Evolutionary conservation across 768 basidiomycete genomes (phyloP), one percentile per base, ranked within the genome.

Genomic region (Tephrocybe sp.): DNA sequence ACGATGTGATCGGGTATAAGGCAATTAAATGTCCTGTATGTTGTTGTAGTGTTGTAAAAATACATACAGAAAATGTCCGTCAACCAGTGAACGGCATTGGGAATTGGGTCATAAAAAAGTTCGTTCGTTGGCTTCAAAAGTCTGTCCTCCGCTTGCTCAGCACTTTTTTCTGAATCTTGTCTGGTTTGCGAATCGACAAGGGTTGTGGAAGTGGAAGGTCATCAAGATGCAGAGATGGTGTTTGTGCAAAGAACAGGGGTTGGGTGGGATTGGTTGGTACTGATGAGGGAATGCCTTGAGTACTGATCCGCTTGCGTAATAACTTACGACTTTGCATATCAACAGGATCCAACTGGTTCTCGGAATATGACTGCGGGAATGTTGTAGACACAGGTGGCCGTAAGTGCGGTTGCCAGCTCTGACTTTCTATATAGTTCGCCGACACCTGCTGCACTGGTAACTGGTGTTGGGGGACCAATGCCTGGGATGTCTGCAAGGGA

Each of bases 401-500:
- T 23, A 52, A 30, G 30, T 56, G 54, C 20, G 57, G 53, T 45
- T 44, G 57, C 55, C 53, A 58, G 8, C 11, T 35, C n/a, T 51
- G 46, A 19, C 31, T 14, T 12, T 57, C 45, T 10, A 34, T 20
- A 20, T 55, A 54, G 6, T 45, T 45, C n/a, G 39, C 49, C n/a
- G n/a, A n/a, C n/a, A n/a, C n/a, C n/a, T n/a, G n/a, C 32, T 38
- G 39, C 14, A 49, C 13, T n/a, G 53, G 61, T 13, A 46, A 30
- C 38, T 62, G 60, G 26, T 53, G 46, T 19, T 58, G 55, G 12
- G 54, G 42, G 20, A 54, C 48, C 34, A 52, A 45, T 12, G 52
- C 56, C 26, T 61, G 52, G 33, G 45, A 66, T 42, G 54, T 66
- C 60, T 82, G 80, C 34, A 89, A 73, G 13, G 83, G 87, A 3